These are phyloP conservation scores for Achlya hypogyna DNA, from an alignment of 352 stramenopile species.

Conservation along the genomic window DNA sequence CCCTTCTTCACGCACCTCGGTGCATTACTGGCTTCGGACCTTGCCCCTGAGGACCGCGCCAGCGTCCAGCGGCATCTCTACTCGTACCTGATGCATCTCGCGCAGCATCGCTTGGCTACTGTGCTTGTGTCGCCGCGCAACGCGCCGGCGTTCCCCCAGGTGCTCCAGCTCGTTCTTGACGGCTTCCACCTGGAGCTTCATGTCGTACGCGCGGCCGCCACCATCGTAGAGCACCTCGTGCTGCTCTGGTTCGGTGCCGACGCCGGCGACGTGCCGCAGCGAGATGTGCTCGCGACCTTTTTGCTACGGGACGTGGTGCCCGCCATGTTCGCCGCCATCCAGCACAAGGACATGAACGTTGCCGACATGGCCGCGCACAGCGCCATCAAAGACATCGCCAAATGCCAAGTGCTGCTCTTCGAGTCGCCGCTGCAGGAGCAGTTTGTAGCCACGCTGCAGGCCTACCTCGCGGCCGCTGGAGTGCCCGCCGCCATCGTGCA, in stretches of 20 bases:
- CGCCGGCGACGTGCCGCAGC: background rate
- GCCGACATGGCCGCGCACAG: slow-evolving; percentile 55
- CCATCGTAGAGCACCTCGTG: slow-evolving; percentile 58
- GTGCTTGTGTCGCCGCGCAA: slow-evolving; percentile 67
- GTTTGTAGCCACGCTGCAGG: slow-evolving; percentile 55
- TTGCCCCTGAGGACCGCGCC: slow-evolving; percentile 48
- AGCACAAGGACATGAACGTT: slow-evolving; percentile 59
- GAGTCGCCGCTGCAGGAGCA: slow-evolving; percentile 43
- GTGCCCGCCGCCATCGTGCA: slow-evolving; percentile 47
- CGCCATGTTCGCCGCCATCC: slow-evolving; percentile 57
- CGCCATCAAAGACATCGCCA: slow-evolving; percentile 67
- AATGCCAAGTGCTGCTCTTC: slow-evolving; percentile 47
- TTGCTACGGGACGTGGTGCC: slow-evolving; percentile 58
- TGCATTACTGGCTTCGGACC: slow-evolving; percentile 38
- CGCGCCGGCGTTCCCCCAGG: slow-evolving; percentile 44
- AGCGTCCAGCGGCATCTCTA: slow-evolving; percentile 75
- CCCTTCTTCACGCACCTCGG: slow-evolving; percentile 69
- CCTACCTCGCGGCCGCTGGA: slow-evolving; percentile 48
- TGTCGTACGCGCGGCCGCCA: slow-evolving; percentile 69
- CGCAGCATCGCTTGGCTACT: slow-evolving; percentile 52
- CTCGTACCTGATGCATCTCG: slow-evolving; percentile 65
- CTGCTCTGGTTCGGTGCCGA: slow-evolving; percentile 43
- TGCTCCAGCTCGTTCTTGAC: slow-evolving; percentile 60
- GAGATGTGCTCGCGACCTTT: slow-evolving; percentile 28
- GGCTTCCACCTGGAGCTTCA: slow-evolving; percentile 53